Base-by-base conservation (phyloP, 768 basidiomycete genomes). In the Tephrocybe sp. region DNA sequence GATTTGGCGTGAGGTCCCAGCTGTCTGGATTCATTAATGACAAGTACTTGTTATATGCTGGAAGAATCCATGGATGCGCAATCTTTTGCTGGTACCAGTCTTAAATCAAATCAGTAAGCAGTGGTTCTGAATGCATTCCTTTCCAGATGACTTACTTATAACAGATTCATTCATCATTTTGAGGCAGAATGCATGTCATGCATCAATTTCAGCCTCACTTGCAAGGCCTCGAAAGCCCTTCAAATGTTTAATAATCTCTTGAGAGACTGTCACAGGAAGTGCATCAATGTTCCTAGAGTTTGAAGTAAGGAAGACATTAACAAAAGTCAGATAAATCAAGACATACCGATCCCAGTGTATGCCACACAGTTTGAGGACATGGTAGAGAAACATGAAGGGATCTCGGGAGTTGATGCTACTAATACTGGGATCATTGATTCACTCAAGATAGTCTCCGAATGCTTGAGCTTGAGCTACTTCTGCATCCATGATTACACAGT, bases 1-100 rank as follows among this genome's bases (percentile, higher is more conserved):
- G 50, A n/a, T 51, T 48, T 0, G 54, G 56, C 2, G 56, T 59
- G 7, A 57, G 28, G 15, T 56, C 49, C 54, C 57, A 58, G 39
- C 49, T 48, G 1, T 38, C 44, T 4, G 13, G 12, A 0, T n/a
- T 4, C 49, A 61, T 59, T 7, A 45, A 53, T 13, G 62, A 61
- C 0, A 60, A 49, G 30, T 47, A 55, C 9, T 32, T 16, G 32
- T 63, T 63, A 43, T 60, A 43, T 0, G 58, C 53, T 1, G 49
- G 52, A 0, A 61, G 53, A 21, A 51, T 43, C 54, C 55, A 61
- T 16, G 54, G 53, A 31, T 61, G 51, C 5, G 38, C 43, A 1
- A 54, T 9, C 25, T 62, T 60, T 13, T 60, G 54, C 1, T 49
- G 27, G 25, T 59, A 52, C 60, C 58, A 59, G 22, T 62, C 60